These are phyloP conservation scores for Colletotrichum sidae DNA, from an alignment of 2,329 filamentous ascomycete species.

Conservation along the genomic window DNA sequence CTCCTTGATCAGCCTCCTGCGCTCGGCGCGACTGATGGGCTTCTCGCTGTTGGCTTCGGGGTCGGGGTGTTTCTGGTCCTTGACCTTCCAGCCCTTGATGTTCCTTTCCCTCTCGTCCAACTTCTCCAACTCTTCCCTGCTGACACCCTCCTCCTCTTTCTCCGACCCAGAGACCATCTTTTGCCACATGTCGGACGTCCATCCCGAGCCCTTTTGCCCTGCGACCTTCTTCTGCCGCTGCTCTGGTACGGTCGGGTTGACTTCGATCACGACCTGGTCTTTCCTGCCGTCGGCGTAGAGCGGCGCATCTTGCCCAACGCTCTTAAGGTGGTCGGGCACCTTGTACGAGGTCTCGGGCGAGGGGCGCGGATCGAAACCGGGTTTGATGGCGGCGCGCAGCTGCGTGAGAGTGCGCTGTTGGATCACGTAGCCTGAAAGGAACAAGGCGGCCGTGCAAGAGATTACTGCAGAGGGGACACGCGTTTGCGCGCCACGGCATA, in stretches of 20 bases:
- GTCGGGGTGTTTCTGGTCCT: constrained; percentile 47
- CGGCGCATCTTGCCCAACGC: constrained; percentile 52
- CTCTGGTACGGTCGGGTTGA: constrained; percentile 48
- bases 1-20: constrained; percentile 68
- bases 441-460: constrained; percentile 83
- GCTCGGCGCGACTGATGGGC: constrained; percentile 63
- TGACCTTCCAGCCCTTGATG: constrained; percentile 39
- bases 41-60: constrained; percentile 54
- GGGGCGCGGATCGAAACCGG: constrained; percentile 53
- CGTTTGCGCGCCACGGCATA: constrained; percentile 5
- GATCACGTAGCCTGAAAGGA: constrained; percentile 87
- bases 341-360: constrained; percentile 57
- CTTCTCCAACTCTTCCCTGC: constrained; percentile 41
- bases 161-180: constrained; percentile 18
- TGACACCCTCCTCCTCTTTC: constrained; percentile 21
- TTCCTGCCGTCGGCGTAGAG: constrained; percentile 39
- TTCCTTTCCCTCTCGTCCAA: constrained; percentile 37
- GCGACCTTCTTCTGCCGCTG: constrained; percentile 32
- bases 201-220: constrained; percentile 29
- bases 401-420: constrained; percentile 87
- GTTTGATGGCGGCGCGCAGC: constrained; percentile 78
- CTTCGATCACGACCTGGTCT: constrained; percentile 47
- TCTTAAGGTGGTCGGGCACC: constrained; percentile 62
- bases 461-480: constrained; percentile 63
- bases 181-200: constrained; percentile 33